Evolutionary conservation across 2,329 filamentous ascomycete species (phyloP), one percentile per base, ranked within the genome.

Genomic region (Exophiala viscosa): DNA sequence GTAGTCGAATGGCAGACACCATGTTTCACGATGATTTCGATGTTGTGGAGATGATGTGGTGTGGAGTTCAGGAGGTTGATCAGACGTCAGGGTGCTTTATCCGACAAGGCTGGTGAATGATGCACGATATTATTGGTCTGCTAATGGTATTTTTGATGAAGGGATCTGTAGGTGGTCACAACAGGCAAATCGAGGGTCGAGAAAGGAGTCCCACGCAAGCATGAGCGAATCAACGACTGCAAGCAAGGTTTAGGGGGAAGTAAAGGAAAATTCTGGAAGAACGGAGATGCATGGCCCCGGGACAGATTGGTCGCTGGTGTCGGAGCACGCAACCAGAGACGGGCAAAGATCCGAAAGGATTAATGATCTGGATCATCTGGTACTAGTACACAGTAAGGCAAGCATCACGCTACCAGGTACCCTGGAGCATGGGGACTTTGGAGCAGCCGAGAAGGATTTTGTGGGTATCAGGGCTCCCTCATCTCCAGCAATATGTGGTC

Each of bases 271-370:
- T 42, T 42, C 40, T 42, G 40, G 40, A 42, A 42, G 40, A 36
- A 13, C 34, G 10, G 11, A 13, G 34, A 13, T 6, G 34, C 34
- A 36, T 36, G 34, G 14, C 3, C n/a, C 8, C 17, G 18, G 9
- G 11, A 10, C 42, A 18, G 28, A 42, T 36, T 15, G 50, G 32
- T 34, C 28, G 34, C 39, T 48, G 54, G 50, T 32, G 44, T 28
- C 54, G 54, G 54, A 48, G 47, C 36, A 54, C 40, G 31, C 50
- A 38, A n/a, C 54, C 44, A 57, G 46, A 54, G 36, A 36, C 14
- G 48, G 54, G 34, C 39, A 53, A 45, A 53, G 32, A 36, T 42
- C 52, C 52, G 48, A 31, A 11, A n/a, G 23, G 23, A 28, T 28
- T 28, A 28, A 28, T 28, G 23, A 28, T 28, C 23, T 7, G 5